Base-by-base conservation (phyloP, 306 rosid species). In the Quercus aquifolioides region DNA sequence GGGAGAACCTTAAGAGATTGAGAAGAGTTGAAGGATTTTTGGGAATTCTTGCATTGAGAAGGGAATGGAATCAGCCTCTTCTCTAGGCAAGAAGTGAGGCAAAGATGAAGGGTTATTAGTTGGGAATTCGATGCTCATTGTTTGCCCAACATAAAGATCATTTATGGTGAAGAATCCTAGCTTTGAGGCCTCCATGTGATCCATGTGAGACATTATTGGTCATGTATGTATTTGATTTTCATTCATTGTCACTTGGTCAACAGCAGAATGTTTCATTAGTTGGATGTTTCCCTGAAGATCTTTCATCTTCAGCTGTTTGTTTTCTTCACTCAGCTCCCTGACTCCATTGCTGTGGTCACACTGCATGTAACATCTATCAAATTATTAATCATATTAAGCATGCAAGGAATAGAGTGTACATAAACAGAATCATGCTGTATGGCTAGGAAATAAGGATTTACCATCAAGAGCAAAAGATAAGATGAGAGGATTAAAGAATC, bases 11-110 rank as follows among this genome's bases (percentile, higher is more conserved):
- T 74, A 74, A 78, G 91, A 15, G 59, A 90, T 81, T 12, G 91
- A 85, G 81, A 94, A 94, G 74, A 83, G 78, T 28, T 82, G 77
- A 6, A 94, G 89, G 49, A 91, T 88, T 55, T 70, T 60, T 18
- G 85, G 69, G 6, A 94, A 81, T 33, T 89, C 55, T 43, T 82
- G 74, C 21, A 81, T 41, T 5, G 94, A 82, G 86, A 91, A 94
- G 18, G 97, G 97, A 70, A 94, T 88, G 54, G 82, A 63, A 1
- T 82, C 84, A 17, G 93, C 81, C 82, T 91, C 93, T 86, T 94
- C 81, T 90, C 60, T 83, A 1, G 92, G 81, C 1, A 94, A 81
- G 23, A 91, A 56, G 77, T 81, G 87, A 33, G 95, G 94, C 46
- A 92, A 81, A 11, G 69, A 52, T 73, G 94, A 89, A 55, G 81